Base-by-base conservation (phyloP, 495 filamentous ascomycete genomes). In the Durotheca rogersii region DNA sequence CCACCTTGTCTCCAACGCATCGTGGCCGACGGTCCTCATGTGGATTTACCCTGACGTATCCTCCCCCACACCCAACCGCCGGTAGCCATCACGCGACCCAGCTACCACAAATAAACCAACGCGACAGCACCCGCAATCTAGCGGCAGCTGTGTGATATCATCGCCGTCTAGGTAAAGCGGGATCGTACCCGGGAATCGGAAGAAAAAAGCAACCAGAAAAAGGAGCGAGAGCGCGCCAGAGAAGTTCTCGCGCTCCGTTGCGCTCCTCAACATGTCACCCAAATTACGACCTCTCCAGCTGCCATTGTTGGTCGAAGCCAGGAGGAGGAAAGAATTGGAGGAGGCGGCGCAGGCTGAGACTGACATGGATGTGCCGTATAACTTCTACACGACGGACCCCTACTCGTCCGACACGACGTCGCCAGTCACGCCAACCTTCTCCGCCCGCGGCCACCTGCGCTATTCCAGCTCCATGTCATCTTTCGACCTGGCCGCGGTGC, bases 351-450 rank as follows among this genome's bases (percentile, higher is more conserved):
- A 53, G 10, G 44, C 41, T 7, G 60, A 58, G 15, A 23, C 39
- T 12, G 52, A 62, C 1, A 34, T 51, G 11, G 53, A 59, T 12
- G 53, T 53, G 20, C 57, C 56, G 10, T 58, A 56, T 23, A 61
- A 61, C 38, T 65, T 63, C 46, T 66, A 67, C 52, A 64, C 59
- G 29, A 62, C 66, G 40, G 73, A 72, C 58, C 79, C 79, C 15
- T 80, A 76, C 27, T 73, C 76, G 19, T 85, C 84, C 7, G 81
- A 81, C 50, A 45, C 57, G 50, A 74, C 81, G 11, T 81, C 81
- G 20, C 82, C 83, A 11, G 68, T 80, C 32, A 81, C 81, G 23
- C 80, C 83, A 20, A 81, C 78, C 15, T 84, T 84, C 53, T 81
- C 80, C 29, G 60, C 68, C 51, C 78, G 75, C 41, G 73, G 73